phyloP scores from a whole-genome alignment of 106 monocot species.

The Agapanthus africanus region DNA sequence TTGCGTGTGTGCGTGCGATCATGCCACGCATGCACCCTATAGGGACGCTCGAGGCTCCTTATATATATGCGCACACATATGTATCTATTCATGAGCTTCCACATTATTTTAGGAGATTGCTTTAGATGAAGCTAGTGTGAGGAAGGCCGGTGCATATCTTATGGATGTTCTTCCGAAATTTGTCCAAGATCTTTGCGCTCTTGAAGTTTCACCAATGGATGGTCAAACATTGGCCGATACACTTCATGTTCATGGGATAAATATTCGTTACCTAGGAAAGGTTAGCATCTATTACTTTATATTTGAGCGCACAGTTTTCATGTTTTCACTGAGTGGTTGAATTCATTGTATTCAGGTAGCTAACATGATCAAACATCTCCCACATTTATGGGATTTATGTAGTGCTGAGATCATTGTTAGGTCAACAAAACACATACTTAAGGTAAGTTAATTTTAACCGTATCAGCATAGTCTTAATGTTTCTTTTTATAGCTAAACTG shows the following conservation, averaged over 20 bases:
- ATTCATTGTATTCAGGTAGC: constrained; percentile 50
- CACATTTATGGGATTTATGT: constrained; percentile 82
- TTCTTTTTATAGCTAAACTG: background rate
- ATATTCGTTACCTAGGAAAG: constrained; percentile 90
- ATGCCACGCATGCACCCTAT: too few relatives aligned
- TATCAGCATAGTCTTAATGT: background rate
- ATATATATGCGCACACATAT: too few relatives aligned
- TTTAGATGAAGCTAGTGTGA: constrained; percentile 74
- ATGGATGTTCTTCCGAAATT: constrained; percentile 75
- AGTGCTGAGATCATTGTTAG: constrained; percentile 70
- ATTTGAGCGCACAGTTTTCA: background rate
- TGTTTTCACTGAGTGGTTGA: background rate
- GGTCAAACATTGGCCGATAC: constrained; percentile 92
- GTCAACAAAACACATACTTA: constrained; percentile 78
- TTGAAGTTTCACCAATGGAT: constrained; percentile 98
- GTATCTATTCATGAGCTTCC: too few relatives aligned
- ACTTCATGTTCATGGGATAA: constrained; percentile 90
- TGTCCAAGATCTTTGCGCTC: constrained; percentile 80
- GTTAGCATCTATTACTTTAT: constrained; percentile 34
- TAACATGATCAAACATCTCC: constrained; percentile 57
- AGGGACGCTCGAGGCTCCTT: too few relatives aligned
- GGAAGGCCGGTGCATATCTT: constrained; percentile 75
- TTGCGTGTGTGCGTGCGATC: too few relatives aligned
- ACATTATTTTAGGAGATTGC: constrained; percentile 56
- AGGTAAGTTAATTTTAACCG: constrained; percentile 33